Evolutionary conservation across 331 rosid species (phyloP), one percentile per base, ranked within the genome.

Genomic region (Telfairia occidentalis): DNA sequence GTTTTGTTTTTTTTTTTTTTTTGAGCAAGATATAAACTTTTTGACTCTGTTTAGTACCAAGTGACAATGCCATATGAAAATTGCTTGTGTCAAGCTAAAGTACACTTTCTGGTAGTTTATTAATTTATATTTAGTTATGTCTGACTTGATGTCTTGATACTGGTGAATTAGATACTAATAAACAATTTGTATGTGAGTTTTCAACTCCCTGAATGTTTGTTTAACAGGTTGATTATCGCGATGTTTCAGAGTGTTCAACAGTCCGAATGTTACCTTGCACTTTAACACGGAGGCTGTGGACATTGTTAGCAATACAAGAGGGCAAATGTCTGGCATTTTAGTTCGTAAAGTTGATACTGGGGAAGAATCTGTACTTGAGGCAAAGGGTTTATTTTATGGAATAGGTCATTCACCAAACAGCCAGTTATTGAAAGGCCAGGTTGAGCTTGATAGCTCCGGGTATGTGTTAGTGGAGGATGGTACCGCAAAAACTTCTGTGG

Each of bases 161-260:
- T 78, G 85, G 73, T 71, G 76, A 77, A 61, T 81, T 85, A 78
- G 77, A 77, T 78, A 88, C 88, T 88, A 82, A 88, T 90, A 82
- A 87, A 73, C 85, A 76, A 76, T 79, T 86, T 84, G 84, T 83
- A 85, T 84, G 84, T 88, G 96, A 89, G 91, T 88, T 93, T 91
- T 91, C 97, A 91, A 89, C 95, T 89, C 82, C 96, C 86, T 91
- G 88, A 89, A 89, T 94, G 95, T 89, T 91, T 94, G 89, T 87
- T 88, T 91, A 91, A 94, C 97, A 94, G 97, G 98, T 91, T 94
- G 90, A 88, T 94, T 91, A 91, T 91, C 95, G 48, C 90, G 92
- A 94, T 91, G 97, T 94, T 94, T 88, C 96, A 94, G 98, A 91
- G 98, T 91, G 95, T 83, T 34, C 95, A 91, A 88, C 96, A 88